Conservation (phyloP, 306 rosid genomes). For the Lupinus albus region DNA sequence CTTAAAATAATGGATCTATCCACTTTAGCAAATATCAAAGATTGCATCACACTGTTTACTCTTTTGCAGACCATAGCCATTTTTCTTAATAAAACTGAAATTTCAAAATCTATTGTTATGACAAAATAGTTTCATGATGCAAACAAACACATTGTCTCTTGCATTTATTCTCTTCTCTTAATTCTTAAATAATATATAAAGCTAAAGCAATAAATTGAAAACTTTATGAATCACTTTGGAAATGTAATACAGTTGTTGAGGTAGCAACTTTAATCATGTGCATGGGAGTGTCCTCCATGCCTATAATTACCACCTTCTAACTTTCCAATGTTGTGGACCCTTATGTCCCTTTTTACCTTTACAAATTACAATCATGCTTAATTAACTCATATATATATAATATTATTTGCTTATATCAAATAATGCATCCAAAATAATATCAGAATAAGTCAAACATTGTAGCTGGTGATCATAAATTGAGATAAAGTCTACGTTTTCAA, state of each 20-base stretch:
- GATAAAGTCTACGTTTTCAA: constrained; percentile 34
- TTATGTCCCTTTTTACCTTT: constrained; percentile 37
- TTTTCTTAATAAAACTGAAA: constrained; percentile 10
- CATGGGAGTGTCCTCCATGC: constrained; percentile 50
- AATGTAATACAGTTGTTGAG: constrained; percentile 37
- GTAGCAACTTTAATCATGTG: not conserved
- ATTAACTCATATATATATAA: constrained; percentile 35
- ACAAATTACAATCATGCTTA: constrained; percentile 36
- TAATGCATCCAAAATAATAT: constrained; percentile 23
- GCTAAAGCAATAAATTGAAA: constrained; percentile 1
- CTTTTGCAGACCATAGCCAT: not conserved
- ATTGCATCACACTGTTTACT: constrained; percentile 36
- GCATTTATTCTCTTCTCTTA: not conserved
- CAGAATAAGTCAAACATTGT: constrained; percentile 34
- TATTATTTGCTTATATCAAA: constrained; percentile 40
- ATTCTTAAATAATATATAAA: too few relatives aligned
- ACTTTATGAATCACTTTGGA: constrained; percentile 46
- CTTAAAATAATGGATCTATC: not conserved
- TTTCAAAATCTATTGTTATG: constrained; percentile 14
- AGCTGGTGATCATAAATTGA: constrained; percentile 8
- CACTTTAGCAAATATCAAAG: not conserved
- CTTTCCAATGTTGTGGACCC: constrained; percentile 61
- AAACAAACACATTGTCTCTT: constrained; percentile 15
- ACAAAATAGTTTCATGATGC: constrained; percentile 13
- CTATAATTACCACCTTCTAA: constrained; percentile 46